Evolutionary conservation across 2,329 filamentous ascomycete genomes (phyloP), one percentile per base, ranked within the genome.

Genomic region (Allantophomopsis cytisporea): DNA sequence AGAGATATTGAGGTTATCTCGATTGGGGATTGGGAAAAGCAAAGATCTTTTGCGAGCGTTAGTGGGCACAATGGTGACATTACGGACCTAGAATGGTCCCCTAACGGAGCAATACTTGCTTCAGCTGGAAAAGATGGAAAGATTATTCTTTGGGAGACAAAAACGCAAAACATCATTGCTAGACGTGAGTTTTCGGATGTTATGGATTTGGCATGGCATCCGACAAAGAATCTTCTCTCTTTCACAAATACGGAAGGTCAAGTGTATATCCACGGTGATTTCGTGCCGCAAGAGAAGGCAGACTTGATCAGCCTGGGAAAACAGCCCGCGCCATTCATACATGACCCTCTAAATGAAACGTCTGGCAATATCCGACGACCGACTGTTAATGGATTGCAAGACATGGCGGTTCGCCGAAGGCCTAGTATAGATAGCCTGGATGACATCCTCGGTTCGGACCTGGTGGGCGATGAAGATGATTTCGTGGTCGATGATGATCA

Each of bases 401-500:
- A 66, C 10, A 59, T 69, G 12, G 65, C 70, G 39, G 64, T 58
- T 45, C 60, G 65, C 33, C 68, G 81, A 43, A 63, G 66, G 44
- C 76, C 72, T n/a, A 80, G 79, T 0, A 66, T 79, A 1, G 83
- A 87, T 45, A 87, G 84, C 32, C 65, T 94, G 2, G 86, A 91
- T 55, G 86, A 87, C 39, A 76, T 94, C n/a, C 68, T 94, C 2
- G 77, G 71, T 15, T 74, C 75, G 1, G 62, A 63, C 13, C 55
- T 72, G 52, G 59, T 60, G 37, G 62, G 55, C 11, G 69, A 71
- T 34, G 72, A 69, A 16, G 73, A 73, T 46, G 85, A 86, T 46
- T 98, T 96, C 56, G 84, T 98, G 2, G 78, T 87, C 5, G 91
- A 98, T 51, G 91, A 98, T 46, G 91, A 98, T 54, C 88, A 88